These are phyloP conservation scores for Candida montana DNA, from an alignment of 805 yeast species.

Conservation along the genomic window DNA sequence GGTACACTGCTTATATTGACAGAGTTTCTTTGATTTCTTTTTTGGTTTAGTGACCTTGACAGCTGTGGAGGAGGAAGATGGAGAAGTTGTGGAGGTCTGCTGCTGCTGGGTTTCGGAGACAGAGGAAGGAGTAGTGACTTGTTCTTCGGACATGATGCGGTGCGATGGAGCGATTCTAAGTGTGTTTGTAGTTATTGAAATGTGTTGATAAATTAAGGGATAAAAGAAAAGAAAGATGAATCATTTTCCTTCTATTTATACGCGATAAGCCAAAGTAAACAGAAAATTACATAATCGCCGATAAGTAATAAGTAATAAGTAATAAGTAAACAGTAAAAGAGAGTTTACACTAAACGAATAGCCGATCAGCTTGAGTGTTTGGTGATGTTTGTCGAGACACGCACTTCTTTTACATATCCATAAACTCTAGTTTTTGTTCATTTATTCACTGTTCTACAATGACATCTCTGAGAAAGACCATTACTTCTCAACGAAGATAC, in stretches of 20 bases:
- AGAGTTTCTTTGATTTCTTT: conserved; percentile 27
- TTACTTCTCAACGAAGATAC: too few relatives aligned
- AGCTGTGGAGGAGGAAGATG: background rate
- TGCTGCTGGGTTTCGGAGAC: conserved; percentile 1
- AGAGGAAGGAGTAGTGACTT: background rate
- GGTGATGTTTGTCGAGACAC: too few relatives aligned
- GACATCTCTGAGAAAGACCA: too few relatives aligned
- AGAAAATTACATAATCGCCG: background rate
- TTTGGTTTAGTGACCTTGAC: conserved; percentile 17
- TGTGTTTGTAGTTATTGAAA: background rate
- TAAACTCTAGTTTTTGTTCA: too few relatives aligned
- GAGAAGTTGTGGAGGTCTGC: conserved; percentile 2
- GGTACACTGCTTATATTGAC: conserved; percentile 22
- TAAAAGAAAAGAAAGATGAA: background rate
- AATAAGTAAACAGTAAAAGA: too few relatives aligned
- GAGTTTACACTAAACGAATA: too few relatives aligned
- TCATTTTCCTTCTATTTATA: too few relatives aligned
- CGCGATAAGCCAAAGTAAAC: background rate
- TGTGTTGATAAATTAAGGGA: background rate
- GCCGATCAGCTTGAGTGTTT: too few relatives aligned
- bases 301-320: background rate
- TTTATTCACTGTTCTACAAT: too few relatives aligned
- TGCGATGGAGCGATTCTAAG: background rate
- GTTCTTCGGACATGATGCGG: background rate
- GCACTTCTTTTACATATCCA: too few relatives aligned